Evolutionary conservation across 2,329 filamentous ascomycete genomes (phyloP).

Genomic region (Aspergillus candidus): DNA sequence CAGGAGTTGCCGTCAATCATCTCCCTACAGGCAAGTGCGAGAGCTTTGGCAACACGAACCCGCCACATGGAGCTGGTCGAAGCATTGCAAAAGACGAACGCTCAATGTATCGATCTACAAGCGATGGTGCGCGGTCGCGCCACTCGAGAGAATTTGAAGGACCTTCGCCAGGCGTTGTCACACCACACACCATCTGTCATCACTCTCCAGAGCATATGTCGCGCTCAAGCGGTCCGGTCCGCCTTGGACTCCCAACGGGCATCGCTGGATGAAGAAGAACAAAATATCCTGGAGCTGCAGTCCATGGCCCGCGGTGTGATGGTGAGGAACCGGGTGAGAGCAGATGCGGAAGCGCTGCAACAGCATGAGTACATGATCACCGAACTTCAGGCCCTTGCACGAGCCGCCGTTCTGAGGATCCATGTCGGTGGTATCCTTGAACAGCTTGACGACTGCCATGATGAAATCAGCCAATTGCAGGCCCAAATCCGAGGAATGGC

Average conservation of each 20-base stretch:
- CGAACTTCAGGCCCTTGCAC: conserved; percentile 35
- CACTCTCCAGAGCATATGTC: conserved; percentile 28
- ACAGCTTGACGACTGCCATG: conserved; percentile 62
- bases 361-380: conserved; percentile 26
- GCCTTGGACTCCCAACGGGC: conserved; percentile 26
- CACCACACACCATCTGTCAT: conserved; percentile 24
- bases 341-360: conserved; percentile 26
- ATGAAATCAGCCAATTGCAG: conserved; percentile 65
- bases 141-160: conserved; percentile 22
- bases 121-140: conserved; percentile 39
- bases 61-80: conserved; percentile 35
- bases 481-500: conserved; percentile 72
- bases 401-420: conserved; percentile 38
- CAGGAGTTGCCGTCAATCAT: conserved; percentile 25
- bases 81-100: conserved; percentile 33
- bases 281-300: conserved; percentile 46
- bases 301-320: conserved; percentile 43
- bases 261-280: conserved; percentile 42
- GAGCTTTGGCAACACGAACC: conserved; percentile 34
- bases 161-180: conserved; percentile 24
- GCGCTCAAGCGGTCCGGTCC: conserved; percentile 28
- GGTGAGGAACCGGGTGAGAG: conserved; percentile 26
- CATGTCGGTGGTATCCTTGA: conserved; percentile 53
- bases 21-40: conserved; percentile 30
- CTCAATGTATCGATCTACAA: conserved; percentile 40